Evolutionary conservation across 1,139 yeast genomes (phyloP).

Genomic region (Yamadazyma aaseri): DNA sequence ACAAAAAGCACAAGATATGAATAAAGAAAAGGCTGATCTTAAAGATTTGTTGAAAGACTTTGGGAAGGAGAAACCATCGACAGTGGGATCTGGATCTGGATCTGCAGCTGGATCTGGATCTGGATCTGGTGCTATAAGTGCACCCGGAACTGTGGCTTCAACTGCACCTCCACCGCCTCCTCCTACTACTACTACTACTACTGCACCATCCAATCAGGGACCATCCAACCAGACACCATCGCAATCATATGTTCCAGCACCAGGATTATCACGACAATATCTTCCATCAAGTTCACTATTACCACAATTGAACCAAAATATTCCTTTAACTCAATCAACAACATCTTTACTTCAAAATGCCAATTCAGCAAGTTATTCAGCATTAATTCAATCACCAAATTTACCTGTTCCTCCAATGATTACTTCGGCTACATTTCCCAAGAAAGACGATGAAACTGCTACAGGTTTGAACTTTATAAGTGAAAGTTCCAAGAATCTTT

Average conservation of each 20-base stretch:
- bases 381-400: slow-evolving; percentile 16
- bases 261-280: slow-evolving; percentile 1
- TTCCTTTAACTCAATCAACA: slow-evolving; percentile 3
- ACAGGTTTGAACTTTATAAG: slow-evolving; percentile 16
- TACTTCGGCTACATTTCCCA: slow-evolving; percentile 14
- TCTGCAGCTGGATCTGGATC: no score
- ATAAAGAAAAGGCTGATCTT: slow-evolving; percentile 10
- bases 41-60: slow-evolving; percentile 16
- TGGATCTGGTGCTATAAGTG: no score
- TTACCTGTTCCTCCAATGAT: slow-evolving; percentile 19
- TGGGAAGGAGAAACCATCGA: slow-evolving; percentile 9
- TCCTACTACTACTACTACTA: neutral
- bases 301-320: slow-evolving; percentile 1
- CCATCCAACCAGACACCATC: no score
- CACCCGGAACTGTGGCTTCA: slow-evolving; percentile 2
- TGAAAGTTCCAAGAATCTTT: slow-evolving; percentile 27
- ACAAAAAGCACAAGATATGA: slow-evolving; percentile 11
- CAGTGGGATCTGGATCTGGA: neutral
- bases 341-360: slow-evolving; percentile 16
- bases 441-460: slow-evolving; percentile 7
- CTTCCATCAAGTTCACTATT: slow-evolving; percentile 1
- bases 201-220: no score
- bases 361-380: slow-evolving; percentile 17
- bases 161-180: neutral
- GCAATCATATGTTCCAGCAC: neutral